Evolutionary conservation across 345 rosid species (phyloP).

Genomic region (Salix suchowensis): DNA sequence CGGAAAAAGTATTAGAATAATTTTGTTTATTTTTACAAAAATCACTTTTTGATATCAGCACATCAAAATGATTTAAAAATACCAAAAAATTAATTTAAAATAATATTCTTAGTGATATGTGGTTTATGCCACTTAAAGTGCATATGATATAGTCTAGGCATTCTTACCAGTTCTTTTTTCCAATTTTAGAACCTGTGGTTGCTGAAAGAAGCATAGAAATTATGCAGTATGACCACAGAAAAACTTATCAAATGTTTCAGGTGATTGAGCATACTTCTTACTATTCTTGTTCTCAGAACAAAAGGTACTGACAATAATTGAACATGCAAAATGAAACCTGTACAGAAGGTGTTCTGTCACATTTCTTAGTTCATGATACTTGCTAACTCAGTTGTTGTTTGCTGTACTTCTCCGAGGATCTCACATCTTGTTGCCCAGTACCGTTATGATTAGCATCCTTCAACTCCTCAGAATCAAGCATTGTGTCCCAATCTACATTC

Average conservation of each 20-base stretch:
- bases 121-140: not conserved
- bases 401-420: not conserved
- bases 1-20: too few species aligned
- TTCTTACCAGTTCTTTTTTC: not conserved
- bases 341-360: too few species aligned
- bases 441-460: not conserved
- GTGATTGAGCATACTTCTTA: not conserved
- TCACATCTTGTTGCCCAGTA: not conserved
- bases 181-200: not conserved
- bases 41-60: too few species aligned
- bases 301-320: not conserved
- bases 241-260: too few species aligned
- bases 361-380: too few species aligned
- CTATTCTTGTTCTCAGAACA: not conserved
- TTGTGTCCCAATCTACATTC: not conserved
- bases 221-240: too few species aligned
- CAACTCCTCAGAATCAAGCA: not conserved
- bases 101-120: not conserved
- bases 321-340: not conserved
- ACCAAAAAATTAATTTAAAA: too few species aligned
- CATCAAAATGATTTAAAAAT: too few species aligned
- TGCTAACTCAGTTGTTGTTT: not conserved
- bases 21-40: too few species aligned
- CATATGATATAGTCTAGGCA: not conserved
- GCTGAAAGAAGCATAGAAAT: too few species aligned